Percentiles rank a stretch among this genome's conserved stretches.
Evolutionary conservation across 805 yeast genomes (phyloP).

Genomic region (Wickerhamiella sergipiensis): DNA sequence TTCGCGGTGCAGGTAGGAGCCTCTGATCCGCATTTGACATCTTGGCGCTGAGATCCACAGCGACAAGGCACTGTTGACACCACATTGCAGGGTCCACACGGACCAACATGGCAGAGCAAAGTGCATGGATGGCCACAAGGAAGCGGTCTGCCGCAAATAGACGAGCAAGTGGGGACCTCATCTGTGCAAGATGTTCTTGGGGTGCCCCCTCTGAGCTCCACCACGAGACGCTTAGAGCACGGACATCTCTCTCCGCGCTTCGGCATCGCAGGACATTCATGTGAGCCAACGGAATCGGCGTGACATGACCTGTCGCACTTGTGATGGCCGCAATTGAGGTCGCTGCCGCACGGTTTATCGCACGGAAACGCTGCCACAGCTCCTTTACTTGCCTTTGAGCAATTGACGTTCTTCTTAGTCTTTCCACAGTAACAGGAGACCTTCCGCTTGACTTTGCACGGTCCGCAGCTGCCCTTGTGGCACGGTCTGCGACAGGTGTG

Average conservation of each 20-base stretch:
- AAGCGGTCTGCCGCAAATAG: conserved; percentile 7
- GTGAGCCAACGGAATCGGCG: not conserved
- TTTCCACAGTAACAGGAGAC: conserved; percentile 26
- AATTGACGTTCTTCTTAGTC: not conserved
- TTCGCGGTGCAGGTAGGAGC: conserved; percentile 3
- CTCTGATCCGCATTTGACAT: conserved; percentile 2
- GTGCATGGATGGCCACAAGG: conserved; percentile 10
- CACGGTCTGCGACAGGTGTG: conserved; percentile 13
- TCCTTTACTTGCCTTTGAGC: not conserved
- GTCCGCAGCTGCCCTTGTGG: conserved; percentile 13
- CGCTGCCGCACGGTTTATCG: conserved; percentile 3
- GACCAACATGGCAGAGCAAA: conserved; percentile 7
- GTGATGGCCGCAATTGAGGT: conserved; percentile 11
- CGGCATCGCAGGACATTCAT: conserved; percentile 10
- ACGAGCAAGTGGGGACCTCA: conserved; percentile 7
- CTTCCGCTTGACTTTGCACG: conserved; percentile 15
- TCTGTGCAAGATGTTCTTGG: conserved; percentile 10
- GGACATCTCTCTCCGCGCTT: conserved; percentile 13
- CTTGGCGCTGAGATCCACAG: conserved; percentile 2
- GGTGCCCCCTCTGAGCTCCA: not conserved
- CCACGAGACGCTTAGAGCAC: conserved; percentile 10
- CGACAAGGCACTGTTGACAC: conserved; percentile 1
- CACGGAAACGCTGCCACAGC: conserved; percentile 7
- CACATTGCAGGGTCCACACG: conserved; percentile 7
- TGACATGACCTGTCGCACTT: conserved; percentile 9